phyloP scores from a whole-genome alignment of 2,329 filamentous ascomycete species.

The Epichloe bromicola region DNA sequence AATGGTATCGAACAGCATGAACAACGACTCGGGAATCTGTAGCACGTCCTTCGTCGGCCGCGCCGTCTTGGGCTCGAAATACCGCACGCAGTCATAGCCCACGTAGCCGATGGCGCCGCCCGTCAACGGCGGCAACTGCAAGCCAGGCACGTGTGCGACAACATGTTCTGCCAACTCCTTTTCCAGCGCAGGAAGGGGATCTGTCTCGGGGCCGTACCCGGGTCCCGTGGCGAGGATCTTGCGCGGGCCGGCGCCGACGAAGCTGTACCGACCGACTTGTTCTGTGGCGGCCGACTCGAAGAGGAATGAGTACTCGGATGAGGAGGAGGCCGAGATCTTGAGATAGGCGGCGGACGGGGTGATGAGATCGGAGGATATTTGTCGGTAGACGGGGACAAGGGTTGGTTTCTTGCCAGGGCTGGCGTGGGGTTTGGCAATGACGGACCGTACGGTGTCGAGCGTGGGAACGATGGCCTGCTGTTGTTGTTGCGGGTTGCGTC shows the following conservation, averaged over 20 bases:
- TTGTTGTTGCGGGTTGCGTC: constrained; percentile 4
- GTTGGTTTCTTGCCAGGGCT: constrained; percentile 36
- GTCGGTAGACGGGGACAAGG: constrained; percentile 68
- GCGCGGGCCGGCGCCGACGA: constrained; percentile 68
- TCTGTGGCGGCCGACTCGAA: constrained; percentile 94
- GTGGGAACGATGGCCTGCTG: constrained; percentile 31
- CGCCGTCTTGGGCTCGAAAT: constrained; percentile 96
- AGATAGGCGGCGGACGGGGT: constrained; percentile 93
- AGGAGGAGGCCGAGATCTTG: constrained; percentile 59
- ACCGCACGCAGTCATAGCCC: constrained; percentile 92
- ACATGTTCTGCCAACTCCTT: constrained; percentile 65
- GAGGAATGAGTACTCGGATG: constrained; percentile 74
- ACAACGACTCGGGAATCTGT: constrained; percentile 80
- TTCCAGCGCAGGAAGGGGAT: constrained; percentile 75
- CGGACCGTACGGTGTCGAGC: constrained; percentile 31
- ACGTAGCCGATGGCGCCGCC: constrained; percentile 94
- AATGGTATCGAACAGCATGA: constrained; percentile 94
- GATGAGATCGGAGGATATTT: constrained; percentile 82
- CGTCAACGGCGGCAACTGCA: constrained; percentile 73
- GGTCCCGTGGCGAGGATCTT: constrained; percentile 81
- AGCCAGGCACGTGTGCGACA: constrained; percentile 69
- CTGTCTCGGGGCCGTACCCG: constrained; percentile 70
- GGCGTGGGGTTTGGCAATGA: constrained; percentile 25
- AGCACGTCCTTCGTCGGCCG: constrained; percentile 80
- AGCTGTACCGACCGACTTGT: constrained; percentile 88